These are phyloP conservation scores for Madurella fahalii DNA, from an alignment of 2,329 filamentous ascomycete genomes.

Conservation along the genomic window DNA sequence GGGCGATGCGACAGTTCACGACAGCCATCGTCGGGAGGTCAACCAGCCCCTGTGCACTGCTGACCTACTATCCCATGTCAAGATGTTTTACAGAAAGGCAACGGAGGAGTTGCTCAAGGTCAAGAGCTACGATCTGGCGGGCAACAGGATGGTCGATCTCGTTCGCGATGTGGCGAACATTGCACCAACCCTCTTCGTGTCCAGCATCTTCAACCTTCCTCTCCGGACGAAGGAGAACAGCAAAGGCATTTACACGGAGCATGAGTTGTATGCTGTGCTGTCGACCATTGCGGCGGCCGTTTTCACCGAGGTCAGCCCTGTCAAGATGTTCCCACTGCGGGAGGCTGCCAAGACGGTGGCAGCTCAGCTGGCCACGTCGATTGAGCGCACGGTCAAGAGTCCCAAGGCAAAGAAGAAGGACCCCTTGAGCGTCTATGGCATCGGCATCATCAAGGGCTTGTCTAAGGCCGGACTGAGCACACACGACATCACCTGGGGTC, in stretches of 20 bases:
- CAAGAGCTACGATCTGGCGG: constrained; percentile 60
- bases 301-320: constrained; percentile 63
- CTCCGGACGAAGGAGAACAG: constrained; percentile 60
- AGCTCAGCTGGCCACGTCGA: constrained; percentile 54
- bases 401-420: constrained; percentile 49
- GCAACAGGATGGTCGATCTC: constrained; percentile 65
- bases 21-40: constrained; percentile 50
- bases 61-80: constrained; percentile 59
- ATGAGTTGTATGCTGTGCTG: constrained; percentile 59
- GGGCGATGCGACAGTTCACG: constrained; percentile 45
- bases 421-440: constrained; percentile 59
- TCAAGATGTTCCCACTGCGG: constrained; percentile 61
- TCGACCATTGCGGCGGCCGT: constrained; percentile 62
- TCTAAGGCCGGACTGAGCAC: constrained; percentile 58
- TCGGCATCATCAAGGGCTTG: constrained; percentile 60
- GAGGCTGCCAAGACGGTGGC: constrained; percentile 55
- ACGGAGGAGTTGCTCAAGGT: constrained; percentile 58
- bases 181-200: constrained; percentile 59
- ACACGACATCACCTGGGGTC: constrained; percentile 66
- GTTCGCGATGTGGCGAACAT: constrained; percentile 67
- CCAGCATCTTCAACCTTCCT: constrained; percentile 61
- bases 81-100: constrained; percentile 62
- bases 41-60: constrained; percentile 56
- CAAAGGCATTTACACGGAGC: constrained; percentile 52
- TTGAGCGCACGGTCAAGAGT: constrained; percentile 63